Evolutionary conservation across 441 rosid species (phyloP).

Genomic region (Geranium incanum): DNA sequence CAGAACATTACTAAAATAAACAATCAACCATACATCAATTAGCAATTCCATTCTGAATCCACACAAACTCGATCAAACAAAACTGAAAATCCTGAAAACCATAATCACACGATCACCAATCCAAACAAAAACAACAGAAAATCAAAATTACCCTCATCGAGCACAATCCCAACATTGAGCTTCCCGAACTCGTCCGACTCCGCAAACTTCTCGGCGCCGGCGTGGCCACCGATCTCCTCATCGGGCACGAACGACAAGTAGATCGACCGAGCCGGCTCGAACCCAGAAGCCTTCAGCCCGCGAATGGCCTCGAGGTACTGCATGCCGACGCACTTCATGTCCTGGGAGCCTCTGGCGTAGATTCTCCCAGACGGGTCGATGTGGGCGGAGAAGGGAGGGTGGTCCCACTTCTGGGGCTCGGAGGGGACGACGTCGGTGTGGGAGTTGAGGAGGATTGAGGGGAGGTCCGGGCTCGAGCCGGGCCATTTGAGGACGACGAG

Average conservation of each 20-base stretch:
- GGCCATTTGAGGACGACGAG: slow-evolving; percentile 67
- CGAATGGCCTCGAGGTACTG: slow-evolving; percentile 91
- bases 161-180: slow-evolving; percentile 67
- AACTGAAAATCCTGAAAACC: neutral
- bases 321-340: slow-evolving; percentile 95
- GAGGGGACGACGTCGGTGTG: slow-evolving; percentile 93
- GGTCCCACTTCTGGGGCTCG: slow-evolving; percentile 68
- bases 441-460: slow-evolving; percentile 72
- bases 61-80: too few relatives aligned
- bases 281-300: slow-evolving; percentile 49
- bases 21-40: too few relatives aligned
- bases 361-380: slow-evolving; percentile 63
- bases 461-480: slow-evolving; percentile 56
- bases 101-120: neutral
- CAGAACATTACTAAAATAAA: too few relatives aligned
- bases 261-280: slow-evolving; percentile 57
- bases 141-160: slow-evolving; percentile 74
- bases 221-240: slow-evolving; percentile 91
- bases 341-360: slow-evolving; percentile 89
- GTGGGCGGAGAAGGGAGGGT: slow-evolving; percentile 67
- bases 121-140: neutral
- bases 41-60: too few relatives aligned
- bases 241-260: slow-evolving; percentile 75
- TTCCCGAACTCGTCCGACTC: slow-evolving; percentile 48
- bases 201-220: slow-evolving; percentile 65